A percentile compares a stretch with the other conserved stretches of the same genome.
Evolutionary conservation across 1,284 basidiomycete genomes (phyloP).

Genomic region (Golubevia sp.): DNA sequence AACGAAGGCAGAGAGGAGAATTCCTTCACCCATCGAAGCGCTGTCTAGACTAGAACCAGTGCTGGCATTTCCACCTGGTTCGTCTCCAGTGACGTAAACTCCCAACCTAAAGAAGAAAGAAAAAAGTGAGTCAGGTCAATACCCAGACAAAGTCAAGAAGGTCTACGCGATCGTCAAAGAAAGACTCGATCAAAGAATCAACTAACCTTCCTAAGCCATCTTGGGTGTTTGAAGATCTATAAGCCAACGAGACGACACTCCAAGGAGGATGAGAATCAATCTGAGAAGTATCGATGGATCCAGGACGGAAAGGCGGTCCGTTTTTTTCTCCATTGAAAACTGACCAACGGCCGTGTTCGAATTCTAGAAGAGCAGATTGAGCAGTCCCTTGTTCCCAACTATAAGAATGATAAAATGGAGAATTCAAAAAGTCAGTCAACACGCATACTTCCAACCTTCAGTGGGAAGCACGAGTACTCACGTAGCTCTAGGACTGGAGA

Average conservation of each 20-base stretch:
- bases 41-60: slow-evolving; percentile 46
- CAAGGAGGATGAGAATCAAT: slow-evolving; percentile 12
- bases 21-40: slow-evolving; percentile 41
- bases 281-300: background rate
- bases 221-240: slow-evolving; percentile 29
- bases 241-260: slow-evolving; percentile 37
- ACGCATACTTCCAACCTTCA: no score
- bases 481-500: slow-evolving; percentile 38
- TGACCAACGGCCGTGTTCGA: slow-evolving; percentile 33
- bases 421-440: no score
- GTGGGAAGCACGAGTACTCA: no score
- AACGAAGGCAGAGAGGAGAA: slow-evolving; percentile 43
- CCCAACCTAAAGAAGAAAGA: no score
- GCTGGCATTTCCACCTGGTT: slow-evolving; percentile 8
- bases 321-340: slow-evolving; percentile 30
- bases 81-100: slow-evolving; percentile 48
- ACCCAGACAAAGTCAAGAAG: no score
- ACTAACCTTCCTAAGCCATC: slow-evolving; percentile 39
- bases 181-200: no score
- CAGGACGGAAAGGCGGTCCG: slow-evolving; percentile 31
- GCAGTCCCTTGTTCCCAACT: slow-evolving; percentile 58
- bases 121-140: no score
- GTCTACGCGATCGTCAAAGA: no score
- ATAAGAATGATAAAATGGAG: no score
- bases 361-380: slow-evolving; percentile 50